Conservation (phyloP, 2,329 filamentous ascomycete species). For the Metarhizium album region DNA sequence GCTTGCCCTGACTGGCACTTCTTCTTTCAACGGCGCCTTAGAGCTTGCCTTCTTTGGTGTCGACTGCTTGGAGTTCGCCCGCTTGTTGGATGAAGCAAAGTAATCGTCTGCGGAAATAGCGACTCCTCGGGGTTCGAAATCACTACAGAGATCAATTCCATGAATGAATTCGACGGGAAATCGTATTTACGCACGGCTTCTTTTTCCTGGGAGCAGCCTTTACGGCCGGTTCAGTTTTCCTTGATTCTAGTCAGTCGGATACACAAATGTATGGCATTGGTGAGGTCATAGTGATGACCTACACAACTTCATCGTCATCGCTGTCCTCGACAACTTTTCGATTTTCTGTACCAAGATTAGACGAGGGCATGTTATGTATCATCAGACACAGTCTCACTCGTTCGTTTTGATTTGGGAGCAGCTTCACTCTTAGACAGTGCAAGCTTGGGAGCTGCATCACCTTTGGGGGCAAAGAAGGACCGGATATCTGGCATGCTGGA, state of each 20-base stretch:
- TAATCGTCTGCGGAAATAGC: slow-evolving; percentile 47
- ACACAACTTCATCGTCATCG: slow-evolving; percentile 54
- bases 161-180: neutral
- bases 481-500: slow-evolving; percentile 75
- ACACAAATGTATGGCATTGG: neutral
- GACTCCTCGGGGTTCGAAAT: slow-evolving; percentile 34
- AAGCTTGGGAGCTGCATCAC: slow-evolving; percentile 41
- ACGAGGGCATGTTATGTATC: neutral
- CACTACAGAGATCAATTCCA: slow-evolving; percentile 16
- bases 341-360: slow-evolving; percentile 27
- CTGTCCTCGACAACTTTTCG: slow-evolving; percentile 74
- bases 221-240: slow-evolving; percentile 40
- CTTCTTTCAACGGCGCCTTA: slow-evolving; percentile 27
- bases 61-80: slow-evolving; percentile 26
- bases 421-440: slow-evolving; percentile 34
- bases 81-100: slow-evolving; percentile 36
- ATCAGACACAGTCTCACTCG: slow-evolving; percentile 25
- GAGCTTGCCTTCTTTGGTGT: slow-evolving; percentile 20
- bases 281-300: neutral
- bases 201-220: slow-evolving; percentile 45
- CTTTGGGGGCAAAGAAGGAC: slow-evolving; percentile 77
- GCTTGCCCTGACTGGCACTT: slow-evolving; percentile 40
- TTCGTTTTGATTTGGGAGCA: slow-evolving; percentile 31
- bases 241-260: slow-evolving; percentile 12
- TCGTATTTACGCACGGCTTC: slow-evolving; percentile 29